Evolutionary conservation across 495 filamentous ascomycete species (phyloP), one percentile per base, ranked within the genome.

Genomic region (Lasiosphaeria miniovina): DNA sequence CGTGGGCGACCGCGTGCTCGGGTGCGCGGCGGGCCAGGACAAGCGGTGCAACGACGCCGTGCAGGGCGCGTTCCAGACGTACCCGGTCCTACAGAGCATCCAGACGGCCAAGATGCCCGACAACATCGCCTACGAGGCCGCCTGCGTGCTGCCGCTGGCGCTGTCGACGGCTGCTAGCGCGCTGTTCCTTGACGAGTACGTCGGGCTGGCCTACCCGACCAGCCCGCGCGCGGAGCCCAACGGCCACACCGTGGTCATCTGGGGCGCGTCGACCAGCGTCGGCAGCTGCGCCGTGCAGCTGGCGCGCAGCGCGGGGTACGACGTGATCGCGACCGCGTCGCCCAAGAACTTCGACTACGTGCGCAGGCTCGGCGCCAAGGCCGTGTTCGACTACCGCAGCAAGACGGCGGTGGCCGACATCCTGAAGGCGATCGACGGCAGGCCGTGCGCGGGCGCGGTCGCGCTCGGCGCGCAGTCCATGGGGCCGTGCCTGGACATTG

Each of bases 281-380:
- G 87, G 87, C 9, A 72, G 76, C 66, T 80, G 79, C 55, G 83
- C 81, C 0, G 85, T 88, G 56, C 88, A 89, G 65, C 78, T 87
- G 24, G 84, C 82, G 4, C 70, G 71, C 1, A 79, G 81, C 0
- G 76, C 86, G 0, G 87, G 87, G 3, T 80, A 80, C 33, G 77
- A 82, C 11, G 86, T 89, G 3, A 68, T 87, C 51, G 72, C 80
- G 0, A 86, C 84, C 0, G 74, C 82, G 0, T 81, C 78, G 1
- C 68, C 71, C 1, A 75, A 75, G 61, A 88, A 89, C 66, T 77
- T 81, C 41, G 77, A 77, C 0, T 79, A 77, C 54, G 68, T 82
- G 41, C 79, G 76, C 61, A 62, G 55, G 2, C 74, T 87, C 0
- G 86, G 87, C 5, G 87, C 86, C 3, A 73, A 52, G 31, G 53